Percentiles rank a stretch among this genome's conserved stretches.
phyloP scores from a whole-genome alignment of 2,329 filamentous ascomycete genomes.

The Phialocephala sp. region DNA sequence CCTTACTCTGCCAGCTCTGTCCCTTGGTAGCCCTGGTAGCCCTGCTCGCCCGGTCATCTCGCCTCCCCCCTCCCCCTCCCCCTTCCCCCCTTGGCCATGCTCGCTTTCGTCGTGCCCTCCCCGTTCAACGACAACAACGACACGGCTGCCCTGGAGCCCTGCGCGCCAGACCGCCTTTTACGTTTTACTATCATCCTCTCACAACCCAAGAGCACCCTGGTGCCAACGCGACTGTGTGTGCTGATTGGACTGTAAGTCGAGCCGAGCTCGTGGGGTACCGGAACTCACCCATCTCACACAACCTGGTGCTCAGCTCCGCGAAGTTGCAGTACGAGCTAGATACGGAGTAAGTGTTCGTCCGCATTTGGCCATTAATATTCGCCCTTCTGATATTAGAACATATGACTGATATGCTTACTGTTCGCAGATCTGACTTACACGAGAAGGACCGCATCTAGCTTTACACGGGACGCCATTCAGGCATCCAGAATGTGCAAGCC shows the following conservation, averaged over 20 bases:
- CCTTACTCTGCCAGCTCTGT: neutral
- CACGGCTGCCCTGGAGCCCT: neutral
- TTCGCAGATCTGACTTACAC: conserved; percentile 1
- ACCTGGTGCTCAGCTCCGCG: conserved; percentile 18
- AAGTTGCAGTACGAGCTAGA: neutral
- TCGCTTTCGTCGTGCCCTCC: conserved; percentile 10
- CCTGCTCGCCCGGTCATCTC: too few relatives aligned
- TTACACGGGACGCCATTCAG: neutral
- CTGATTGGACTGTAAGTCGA: neutral
- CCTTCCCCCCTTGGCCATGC: neutral
- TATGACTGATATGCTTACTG: conserved; percentile 5
- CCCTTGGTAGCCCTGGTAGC: conserved; percentile 3
- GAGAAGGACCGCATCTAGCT: neutral
- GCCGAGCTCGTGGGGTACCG: conserved; percentile 7
- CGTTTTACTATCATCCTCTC: neutral
- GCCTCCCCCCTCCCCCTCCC: neutral
- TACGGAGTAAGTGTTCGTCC: neutral
- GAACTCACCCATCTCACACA: conserved; percentile 9
- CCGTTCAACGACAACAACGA: neutral
- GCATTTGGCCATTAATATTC: neutral
- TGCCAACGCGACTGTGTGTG: neutral
- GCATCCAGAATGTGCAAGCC: neutral
- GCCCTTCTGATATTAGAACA: neutral
- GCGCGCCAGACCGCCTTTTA: conserved; percentile 1
- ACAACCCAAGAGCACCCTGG: neutral